Percentiles rank a stretch among this genome's conserved stretches.
Evolutionary conservation across 2,329 filamentous ascomycete genomes (phyloP).

Genomic region (Stemphylium vesicarium): DNA sequence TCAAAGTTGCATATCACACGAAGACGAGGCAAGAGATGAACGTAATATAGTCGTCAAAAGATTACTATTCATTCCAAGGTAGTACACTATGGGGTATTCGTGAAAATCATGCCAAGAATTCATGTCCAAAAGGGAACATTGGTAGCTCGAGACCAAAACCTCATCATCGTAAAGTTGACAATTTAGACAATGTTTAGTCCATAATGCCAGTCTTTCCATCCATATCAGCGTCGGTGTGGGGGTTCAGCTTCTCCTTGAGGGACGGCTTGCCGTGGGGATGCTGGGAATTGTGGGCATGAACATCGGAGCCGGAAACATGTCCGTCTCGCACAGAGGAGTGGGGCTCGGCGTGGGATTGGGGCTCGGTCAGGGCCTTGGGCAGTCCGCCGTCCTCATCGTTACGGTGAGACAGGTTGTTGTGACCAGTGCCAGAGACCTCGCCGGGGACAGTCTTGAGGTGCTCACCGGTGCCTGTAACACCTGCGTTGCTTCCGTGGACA

Average conservation of each 20-base stretch:
- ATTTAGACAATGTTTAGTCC: constrained; percentile 42
- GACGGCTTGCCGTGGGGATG: constrained; percentile 48
- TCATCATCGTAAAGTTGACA: neutral
- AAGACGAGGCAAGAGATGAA: too few species aligned
- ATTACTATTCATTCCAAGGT: too few species aligned
- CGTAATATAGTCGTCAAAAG: too few species aligned
- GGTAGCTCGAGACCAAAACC: neutral
- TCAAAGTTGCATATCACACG: too few species aligned
- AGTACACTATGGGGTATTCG: constrained; percentile 4
- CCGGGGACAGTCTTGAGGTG: constrained; percentile 1
- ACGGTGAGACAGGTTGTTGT: constrained; percentile 6
- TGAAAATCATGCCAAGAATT: constrained; percentile 7
- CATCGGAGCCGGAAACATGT: neutral
- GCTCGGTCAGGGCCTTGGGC: constrained; percentile 15
- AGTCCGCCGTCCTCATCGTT: constrained; percentile 9
- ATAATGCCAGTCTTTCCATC: constrained; percentile 64
- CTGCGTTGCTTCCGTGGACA: constrained; percentile 6
- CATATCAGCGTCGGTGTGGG: constrained; percentile 58
- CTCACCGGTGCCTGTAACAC: constrained; percentile 1
- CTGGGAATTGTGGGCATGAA: neutral
- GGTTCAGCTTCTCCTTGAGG: constrained; percentile 61
- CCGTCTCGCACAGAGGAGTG: constrained; percentile 8
- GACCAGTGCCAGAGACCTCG: constrained; percentile 1
- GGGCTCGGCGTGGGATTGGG: constrained; percentile 10
- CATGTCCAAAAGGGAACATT: neutral